Evolutionary conservation across 306 rosid species (phyloP), one percentile per base, ranked within the genome.

Genomic region (Argentina anserina): DNA sequence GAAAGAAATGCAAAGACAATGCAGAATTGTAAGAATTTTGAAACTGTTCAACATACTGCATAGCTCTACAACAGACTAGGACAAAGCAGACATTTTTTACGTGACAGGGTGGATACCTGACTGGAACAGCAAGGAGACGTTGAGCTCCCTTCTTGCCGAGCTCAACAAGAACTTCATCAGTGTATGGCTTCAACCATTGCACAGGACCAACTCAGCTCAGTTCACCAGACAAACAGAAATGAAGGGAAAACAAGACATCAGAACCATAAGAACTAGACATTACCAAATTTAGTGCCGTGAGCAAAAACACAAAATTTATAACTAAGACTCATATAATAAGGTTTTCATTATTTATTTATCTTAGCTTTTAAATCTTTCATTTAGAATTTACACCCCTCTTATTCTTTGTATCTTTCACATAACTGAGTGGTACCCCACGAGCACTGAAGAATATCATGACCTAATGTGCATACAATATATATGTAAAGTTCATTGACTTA

Each of bases 141-240:
- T n/a, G n/a, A n/a, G n/a, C n/a, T n/a, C n/a, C n/a, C 67, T 87
- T 91, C 90, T 84, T 82, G 84, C 99, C 99, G 59, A 94, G 99
- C 83, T 91, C 93, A 72, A 94, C 95, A 13, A 94, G 91, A 84
- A 87, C 96, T 84, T 94, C 86, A 79, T 94, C 99, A 13, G 99
- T 91, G 75, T 94, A 94, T 0, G 99, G 99, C 79, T 94, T 91
- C 84, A 94, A 83, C 99, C 97, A 94, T 81, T 94, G 90, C 70
- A 94, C 96, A 59, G 98, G 98, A 75, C 98, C 98, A 81, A 94
- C 98, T 40, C 98, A 95, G 83, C 98, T 97, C 91, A 83, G n/a
- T 72, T 70, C 76, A 62, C 40, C 56, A 41, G 64, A 67, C 73
- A 79, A 41, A 79, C 69, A 41, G 21, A 63, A 72, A 28, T 71